phyloP scores from a whole-genome alignment of 257 asterid species.

The Jacaranda mimosifolia region DNA sequence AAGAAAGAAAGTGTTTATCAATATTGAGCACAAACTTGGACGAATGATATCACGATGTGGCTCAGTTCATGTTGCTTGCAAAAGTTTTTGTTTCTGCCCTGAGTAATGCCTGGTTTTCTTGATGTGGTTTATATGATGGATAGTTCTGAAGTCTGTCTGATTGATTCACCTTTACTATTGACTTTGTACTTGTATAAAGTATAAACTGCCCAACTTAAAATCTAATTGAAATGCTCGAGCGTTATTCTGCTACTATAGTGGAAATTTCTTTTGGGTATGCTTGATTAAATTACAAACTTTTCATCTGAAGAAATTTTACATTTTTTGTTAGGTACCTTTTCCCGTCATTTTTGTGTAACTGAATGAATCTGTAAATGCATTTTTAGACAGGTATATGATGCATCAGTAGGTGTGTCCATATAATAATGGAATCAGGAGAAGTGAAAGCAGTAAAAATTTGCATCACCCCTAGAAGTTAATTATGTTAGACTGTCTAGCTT shows the following conservation, averaged over 20 bases:
- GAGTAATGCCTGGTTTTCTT: neutral
- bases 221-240: neutral
- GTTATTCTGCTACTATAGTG: neutral
- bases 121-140: no score
- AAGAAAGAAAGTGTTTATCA: no score
- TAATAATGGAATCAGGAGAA: no score
- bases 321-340: neutral
- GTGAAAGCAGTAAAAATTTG: no score
- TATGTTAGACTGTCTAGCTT: no score
- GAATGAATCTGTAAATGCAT: neutral
- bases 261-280: no score
- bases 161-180: neutral
- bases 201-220: neutral
- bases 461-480: no score
- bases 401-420: no score
- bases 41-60: no score
- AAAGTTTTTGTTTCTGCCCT: neutral
- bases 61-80: no score
- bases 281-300: conserved; percentile 1
- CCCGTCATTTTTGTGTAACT: neutral
- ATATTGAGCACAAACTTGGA: no score
- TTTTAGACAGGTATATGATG: neutral
- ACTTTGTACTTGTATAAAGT: neutral
- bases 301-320: neutral
- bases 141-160: neutral